Conservation (phyloP, 108 stramenopile species). For the Nitzschia inconspicua region DNA sequence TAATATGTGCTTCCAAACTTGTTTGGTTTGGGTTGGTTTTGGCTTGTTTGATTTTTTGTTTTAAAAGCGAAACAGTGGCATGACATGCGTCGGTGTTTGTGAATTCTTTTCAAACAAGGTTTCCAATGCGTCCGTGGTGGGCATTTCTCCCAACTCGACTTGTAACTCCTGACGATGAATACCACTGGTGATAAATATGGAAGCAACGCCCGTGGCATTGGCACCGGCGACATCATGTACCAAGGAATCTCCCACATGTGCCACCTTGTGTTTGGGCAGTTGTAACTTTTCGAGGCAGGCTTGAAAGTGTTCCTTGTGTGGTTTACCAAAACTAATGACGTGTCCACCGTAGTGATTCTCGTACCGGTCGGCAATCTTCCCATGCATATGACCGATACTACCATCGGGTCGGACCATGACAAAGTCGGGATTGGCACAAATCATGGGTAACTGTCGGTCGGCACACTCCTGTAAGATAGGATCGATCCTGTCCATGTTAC, state of each 20-base stretch:
- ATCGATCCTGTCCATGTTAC: conserved; percentile 33
- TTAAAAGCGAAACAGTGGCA: conserved; percentile 33
- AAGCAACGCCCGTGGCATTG: conserved; percentile 54
- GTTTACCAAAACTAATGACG: conserved; percentile 71
- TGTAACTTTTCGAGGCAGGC: conserved; percentile 49
- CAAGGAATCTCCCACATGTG: conserved; percentile 86
- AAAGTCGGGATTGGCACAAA: conserved; percentile 83
- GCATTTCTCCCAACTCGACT: conserved; percentile 21
- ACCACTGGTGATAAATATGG: conserved; percentile 69
- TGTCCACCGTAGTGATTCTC: conserved; percentile 45
- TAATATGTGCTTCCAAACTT: too few species aligned
- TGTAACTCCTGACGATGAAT: conserved; percentile 66
- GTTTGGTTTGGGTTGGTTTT: neutral
- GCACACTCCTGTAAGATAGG: conserved; percentile 42
- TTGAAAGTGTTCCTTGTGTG: conserved; percentile 57
- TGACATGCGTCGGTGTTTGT: conserved; percentile 39
- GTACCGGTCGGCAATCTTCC: conserved; percentile 65
- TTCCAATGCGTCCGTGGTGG: conserved; percentile 9
- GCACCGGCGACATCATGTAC: conserved; percentile 90
- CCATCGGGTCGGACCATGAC: conserved; percentile 50
- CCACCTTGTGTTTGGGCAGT: conserved; percentile 26
- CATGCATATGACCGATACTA: conserved; percentile 67
- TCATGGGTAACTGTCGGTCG: conserved; percentile 52
- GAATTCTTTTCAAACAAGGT: conserved; percentile 19
- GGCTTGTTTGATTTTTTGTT: too few species aligned